Evolutionary conservation across 108 stramenopile genomes (phyloP), one percentile per base, ranked within the genome.

Genomic region (Discostella pseudostelligera): DNA sequence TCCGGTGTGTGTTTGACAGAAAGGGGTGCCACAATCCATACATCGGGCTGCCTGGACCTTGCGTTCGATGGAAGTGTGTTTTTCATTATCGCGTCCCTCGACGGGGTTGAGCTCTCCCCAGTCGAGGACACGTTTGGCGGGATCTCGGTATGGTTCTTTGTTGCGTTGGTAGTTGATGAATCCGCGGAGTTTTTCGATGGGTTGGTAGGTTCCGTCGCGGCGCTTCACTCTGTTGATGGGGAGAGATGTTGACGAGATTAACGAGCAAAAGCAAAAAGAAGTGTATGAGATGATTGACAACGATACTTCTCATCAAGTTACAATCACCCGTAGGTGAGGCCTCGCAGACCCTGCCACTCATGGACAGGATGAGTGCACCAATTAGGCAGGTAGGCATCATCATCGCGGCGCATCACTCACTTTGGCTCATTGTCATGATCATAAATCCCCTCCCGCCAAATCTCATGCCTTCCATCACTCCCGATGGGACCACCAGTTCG

Each of bases 11-110:
- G 97, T 98, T 79, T 96, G 95, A 78, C 97, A 98, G 72, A 98
- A 98, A 20, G 97, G 97, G 0, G 97, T 98, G 20, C 97, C 97
- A 72, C 97, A 98, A 77, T 98, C 96, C 97, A 98, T 98, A 84
- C 97, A 98, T 16, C 97, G 90, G 8, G 94, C 90, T 6, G 91
- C 89, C 77, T 93, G 94, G 21, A 96, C 94, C 61, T 93, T 96
- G 11, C 92, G 89, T 76, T 98, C 97, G 24, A 93, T 73, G 28
- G 59, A 78, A 13, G 96, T 87, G 85, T 96, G 96, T 22, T 83
- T 65, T 13, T 81, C 76, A 7, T 79, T 80, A 39, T 93, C 85
- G 24, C 62, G 56, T 13, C 81, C 88, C 36, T 87, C 87, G 17
- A 71, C 76, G 16, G 93, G 92, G 74, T 98, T 98, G 63, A 97